Base-by-base conservation (phyloP, 495 filamentous ascomycete genomes). In the Pseudoneurospora amorphoporcata region DNA sequence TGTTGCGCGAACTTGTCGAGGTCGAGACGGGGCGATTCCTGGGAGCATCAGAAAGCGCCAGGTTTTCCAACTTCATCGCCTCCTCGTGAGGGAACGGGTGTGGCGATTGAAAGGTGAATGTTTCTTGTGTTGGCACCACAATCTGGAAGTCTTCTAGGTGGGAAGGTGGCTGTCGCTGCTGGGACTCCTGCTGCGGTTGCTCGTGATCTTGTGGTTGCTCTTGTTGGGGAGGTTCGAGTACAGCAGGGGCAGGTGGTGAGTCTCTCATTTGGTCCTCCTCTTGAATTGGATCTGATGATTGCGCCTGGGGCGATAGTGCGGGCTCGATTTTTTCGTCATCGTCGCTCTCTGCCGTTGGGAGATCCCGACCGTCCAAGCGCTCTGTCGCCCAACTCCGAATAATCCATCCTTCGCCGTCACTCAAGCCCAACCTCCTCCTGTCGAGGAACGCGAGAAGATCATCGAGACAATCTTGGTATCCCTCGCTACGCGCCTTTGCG, bases 381-480 rank as follows among this genome's bases (percentile, higher is more conserved):
- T 95, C 92, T 9, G 90, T 92, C 32, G 90, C 92, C 94, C 94
- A 98, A 80, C 90, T 90, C 73, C 94, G 86, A 37, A 98, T 87
- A 74, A 83, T 86, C 89, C 90, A 93, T 4, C 91, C 93, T 78
- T 95, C 94, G 41, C 93, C 92, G 78, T 94, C 91, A 38, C 85
- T 86, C 19, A 94, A 76, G 16, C 92, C 92, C 43, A 96, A 85
- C 74, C 92, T 88, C 78, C 93, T 89, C 75, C 87, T 89, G 76
- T 98, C 93, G 38, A 98, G 85, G 75, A 97, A 97, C 16, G 86
- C 80, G 3, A 98, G 81, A 4, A 99, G 82, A 73, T 98, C 95
- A 70, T 98, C 94, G 68, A 99, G 85, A 37, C 94, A 96, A 73
- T 98, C 94, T 77, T 97, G 94, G 76, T 98, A 98, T 6, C 96